Evolutionary conservation across 2,329 filamentous ascomycete genomes (phyloP), one percentile per base, ranked within the genome.

Genomic region (Trichoderma atroviride): DNA sequence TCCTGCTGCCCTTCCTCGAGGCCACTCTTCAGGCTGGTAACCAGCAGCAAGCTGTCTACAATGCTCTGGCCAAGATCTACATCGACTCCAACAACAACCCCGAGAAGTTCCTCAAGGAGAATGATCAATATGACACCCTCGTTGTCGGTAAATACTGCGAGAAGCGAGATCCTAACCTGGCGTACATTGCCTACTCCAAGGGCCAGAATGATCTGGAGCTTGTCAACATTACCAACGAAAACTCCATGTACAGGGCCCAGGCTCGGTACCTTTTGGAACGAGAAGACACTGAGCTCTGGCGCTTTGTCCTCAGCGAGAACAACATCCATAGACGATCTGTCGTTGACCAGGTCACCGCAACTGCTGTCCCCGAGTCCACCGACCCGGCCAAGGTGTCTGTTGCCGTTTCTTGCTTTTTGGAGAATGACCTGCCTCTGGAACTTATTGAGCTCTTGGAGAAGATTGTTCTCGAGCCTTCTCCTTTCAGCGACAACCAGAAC

Each of bases 181-280:
- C 93, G 3, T 97, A 92, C 81, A 97, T 98, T 78, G 92, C 94
- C 71, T 99, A 97, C 81, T 88, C 90, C 75, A 99, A 99, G 85
- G 96, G 96, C 24, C 93, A 97, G 81, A 99, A 99, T 74, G 96
- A 99, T 77, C 83, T 99, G 37, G 96, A 99, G 82, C 88, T 99
- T 69, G 95, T 99, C 81, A 96, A 92, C 80, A 95, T 99, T 77
- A 98, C 96, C 77, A 99, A 98, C 76, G 96, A 99, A 82, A 99
- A 99, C 83, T 91, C 93, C n/a, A 99, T 99, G 96, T 99, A 97
- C 87, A 92, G 94, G 76, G 92, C 92, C n/a, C 96, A 99, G 81
- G 95, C 94, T 70, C 91, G 96, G 47, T 99, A 99, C 81, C 87
- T 99, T 29, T 85, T 99, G 64, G 94, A 97, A 76, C 91, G 96